A percentile compares a stretch with the other conserved stretches of the same genome.
These are phyloP conservation scores for Alternaria longipes DNA, from an alignment of 2,329 filamentous ascomycete genomes.

Conservation along the genomic window DNA sequence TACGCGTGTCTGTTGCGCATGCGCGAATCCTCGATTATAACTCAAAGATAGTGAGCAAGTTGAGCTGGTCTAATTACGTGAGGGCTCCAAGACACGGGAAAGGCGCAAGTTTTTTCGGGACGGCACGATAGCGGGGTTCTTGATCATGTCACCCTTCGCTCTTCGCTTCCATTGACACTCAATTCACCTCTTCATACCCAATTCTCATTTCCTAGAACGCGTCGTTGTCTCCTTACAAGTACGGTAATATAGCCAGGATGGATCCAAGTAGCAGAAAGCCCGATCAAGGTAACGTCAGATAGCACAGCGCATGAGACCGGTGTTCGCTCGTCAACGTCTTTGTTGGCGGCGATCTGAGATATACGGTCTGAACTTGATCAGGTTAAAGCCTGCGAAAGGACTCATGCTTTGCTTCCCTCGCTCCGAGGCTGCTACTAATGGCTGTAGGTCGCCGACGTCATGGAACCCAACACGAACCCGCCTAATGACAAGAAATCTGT, in stretches of 20 bases:
- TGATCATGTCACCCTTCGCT: not conserved
- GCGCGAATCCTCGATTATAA: not conserved
- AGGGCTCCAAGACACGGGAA: constrained; percentile 6
- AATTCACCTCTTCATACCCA: not conserved
- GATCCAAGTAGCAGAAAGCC: constrained; percentile 45
- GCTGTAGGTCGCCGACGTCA: constrained; percentile 39
- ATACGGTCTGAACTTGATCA: constrained; percentile 66
- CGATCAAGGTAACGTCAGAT: constrained; percentile 50
- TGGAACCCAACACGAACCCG: constrained; percentile 26
- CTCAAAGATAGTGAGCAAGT: not conserved
- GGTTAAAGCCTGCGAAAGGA: constrained; percentile 64
- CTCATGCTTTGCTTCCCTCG: constrained; percentile 56
- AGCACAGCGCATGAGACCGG: constrained; percentile 51
- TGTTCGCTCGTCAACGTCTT: constrained; percentile 35
- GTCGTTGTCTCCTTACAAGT: constrained; percentile 22
- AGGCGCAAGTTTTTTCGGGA: constrained; percentile 5
- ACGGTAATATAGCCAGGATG: constrained; percentile 42
- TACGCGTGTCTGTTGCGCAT: not conserved
- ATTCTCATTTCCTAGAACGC: not conserved
- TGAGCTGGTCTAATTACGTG: not conserved
- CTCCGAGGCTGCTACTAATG: constrained; percentile 43
- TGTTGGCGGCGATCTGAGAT: constrained; percentile 56
- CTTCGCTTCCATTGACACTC: not conserved
- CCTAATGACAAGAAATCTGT: constrained; percentile 24
- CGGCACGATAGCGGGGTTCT: constrained; percentile 7